Conservation (phyloP, 1,284 basidiomycete genomes). For the Jaminaea rosea region DNA sequence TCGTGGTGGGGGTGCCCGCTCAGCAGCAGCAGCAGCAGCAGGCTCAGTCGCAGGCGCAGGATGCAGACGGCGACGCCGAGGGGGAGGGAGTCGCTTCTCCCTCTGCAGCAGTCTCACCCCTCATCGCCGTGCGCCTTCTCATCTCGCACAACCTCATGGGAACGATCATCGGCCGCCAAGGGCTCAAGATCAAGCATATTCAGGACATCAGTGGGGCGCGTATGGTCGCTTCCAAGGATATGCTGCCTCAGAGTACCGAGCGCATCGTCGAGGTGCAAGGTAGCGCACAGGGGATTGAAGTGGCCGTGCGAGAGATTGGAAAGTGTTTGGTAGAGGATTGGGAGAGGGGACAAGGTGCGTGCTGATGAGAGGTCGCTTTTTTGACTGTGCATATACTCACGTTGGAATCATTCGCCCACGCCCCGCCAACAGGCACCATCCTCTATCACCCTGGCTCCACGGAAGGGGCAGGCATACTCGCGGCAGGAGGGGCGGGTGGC, state of each 20-base stretch:
- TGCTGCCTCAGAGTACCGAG: slow-evolving; percentile 47
- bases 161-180: slow-evolving; percentile 46
- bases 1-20: too few species aligned
- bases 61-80: too few species aligned
- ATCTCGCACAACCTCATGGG: slow-evolving; percentile 48
- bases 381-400: too few species aligned
- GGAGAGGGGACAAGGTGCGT: slow-evolving; percentile 76
- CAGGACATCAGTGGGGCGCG: slow-evolving; percentile 46
- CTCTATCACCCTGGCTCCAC: slow-evolving; percentile 69
- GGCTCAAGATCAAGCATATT: slow-evolving; percentile 48
- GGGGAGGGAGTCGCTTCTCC: background rate
- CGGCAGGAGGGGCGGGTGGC: slow-evolving; percentile 48
- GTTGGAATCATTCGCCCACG: too few species aligned
- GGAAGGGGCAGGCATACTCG: slow-evolving; percentile 50
- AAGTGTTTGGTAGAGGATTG: slow-evolving; percentile 93
- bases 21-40: too few species aligned
- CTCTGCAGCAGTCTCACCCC: too few species aligned
- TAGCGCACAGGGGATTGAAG: slow-evolving; percentile 76
- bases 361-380: too few species aligned
- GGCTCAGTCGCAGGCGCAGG: too few species aligned
- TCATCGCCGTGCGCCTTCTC: slow-evolving; percentile 72
- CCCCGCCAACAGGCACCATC: too few species aligned
- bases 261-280: slow-evolving; percentile 95
- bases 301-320: slow-evolving; percentile 86
- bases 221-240: slow-evolving; percentile 48